These are phyloP conservation scores for Moesziomyces aphidis DNA, from an alignment of 1,284 basidiomycete genomes.

Conservation along the genomic window DNA sequence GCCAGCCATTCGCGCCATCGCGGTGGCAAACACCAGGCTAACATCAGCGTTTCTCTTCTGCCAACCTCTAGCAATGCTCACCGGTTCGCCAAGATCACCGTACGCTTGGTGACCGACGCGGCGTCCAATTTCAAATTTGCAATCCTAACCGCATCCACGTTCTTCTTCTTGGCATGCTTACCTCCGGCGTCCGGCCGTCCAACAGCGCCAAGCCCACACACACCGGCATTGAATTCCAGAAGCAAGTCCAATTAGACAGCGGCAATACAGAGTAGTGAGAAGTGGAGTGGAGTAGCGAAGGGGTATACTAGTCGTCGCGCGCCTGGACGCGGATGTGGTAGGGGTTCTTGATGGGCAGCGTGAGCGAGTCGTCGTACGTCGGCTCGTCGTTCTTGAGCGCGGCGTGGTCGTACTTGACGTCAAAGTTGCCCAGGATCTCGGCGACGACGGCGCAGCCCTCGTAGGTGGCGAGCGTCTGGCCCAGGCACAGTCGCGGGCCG, in stretches of 20 bases:
- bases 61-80: too few relatives aligned
- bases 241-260: background rate
- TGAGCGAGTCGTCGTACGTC: conserved; percentile 49
- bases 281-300: too few relatives aligned
- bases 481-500: conserved; percentile 64
- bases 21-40: background rate
- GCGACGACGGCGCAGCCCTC: conserved; percentile 49
- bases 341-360: conserved; percentile 45
- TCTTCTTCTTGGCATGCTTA: too few relatives aligned
- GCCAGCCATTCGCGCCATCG: background rate
- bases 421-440: conserved; percentile 46
- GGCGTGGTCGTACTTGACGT: conserved; percentile 31
- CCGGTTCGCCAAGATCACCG: too few relatives aligned
- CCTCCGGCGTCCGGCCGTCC: background rate
- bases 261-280: background rate
- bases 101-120: too few relatives aligned
- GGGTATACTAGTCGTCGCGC: conserved; percentile 25
- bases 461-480: conserved; percentile 63
- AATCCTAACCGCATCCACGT: background rate
- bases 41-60: background rate
- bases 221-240: background rate
- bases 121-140: background rate
- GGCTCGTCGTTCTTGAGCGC: conserved; percentile 38
- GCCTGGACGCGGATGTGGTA: conserved; percentile 38
- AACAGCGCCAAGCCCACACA: background rate